Evolutionary conservation across 1,284 basidiomycete genomes (phyloP), one percentile per base, ranked within the genome.

Genomic region (Rhodotorula sp.): DNA sequence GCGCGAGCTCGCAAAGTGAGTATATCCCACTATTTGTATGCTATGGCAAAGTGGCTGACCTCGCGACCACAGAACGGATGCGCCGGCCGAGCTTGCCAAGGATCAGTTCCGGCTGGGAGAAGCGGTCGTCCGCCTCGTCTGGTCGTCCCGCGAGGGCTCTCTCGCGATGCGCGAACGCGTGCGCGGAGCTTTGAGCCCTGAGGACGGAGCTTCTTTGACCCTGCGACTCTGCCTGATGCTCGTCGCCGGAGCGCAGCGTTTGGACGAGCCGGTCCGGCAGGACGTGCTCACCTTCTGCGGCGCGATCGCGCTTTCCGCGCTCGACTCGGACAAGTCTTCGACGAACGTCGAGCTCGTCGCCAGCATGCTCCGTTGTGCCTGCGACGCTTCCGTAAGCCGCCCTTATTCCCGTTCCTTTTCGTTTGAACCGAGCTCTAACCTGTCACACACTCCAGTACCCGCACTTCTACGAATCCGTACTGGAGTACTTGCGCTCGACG

Each of bases 211-310:
- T 28, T 15, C 49, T 5, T 50, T 23, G 34, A 34, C 45, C n/a
- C 45, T 71, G 15, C 59, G 50, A 28, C 60, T 71, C 19, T 63
- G 64, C 63, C 43, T 64, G 2, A 56, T 65, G 21, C 60, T 71
- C 52, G 43, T 63, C 0, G 31, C 63, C 10, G 48, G 57, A 0
- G 63, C 63, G 34, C 63, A 59, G 28, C 23, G 45, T 18, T 23
- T 66, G 8, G 26, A 18, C 16, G 16, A 3, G 7, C 18, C 21
- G 12, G 48, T 19, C 12, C 68, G 66, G 60, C 14, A 6, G 5
- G 31, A 55, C 21, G 21, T 59, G 16, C 45, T 60, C 18, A 19
- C 14, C 6, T 56, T 66, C 8, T 52, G 55, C 5, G 38, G 38
- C 38, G 38, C 38, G 34, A 38, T 5, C 15, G 23, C 6, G 60